A percentile compares a stretch with the other conserved stretches of the same genome.
phyloP scores from a whole-genome alignment of 139 green algal genomes.

The Limnomonas spitsbergensis region DNA sequence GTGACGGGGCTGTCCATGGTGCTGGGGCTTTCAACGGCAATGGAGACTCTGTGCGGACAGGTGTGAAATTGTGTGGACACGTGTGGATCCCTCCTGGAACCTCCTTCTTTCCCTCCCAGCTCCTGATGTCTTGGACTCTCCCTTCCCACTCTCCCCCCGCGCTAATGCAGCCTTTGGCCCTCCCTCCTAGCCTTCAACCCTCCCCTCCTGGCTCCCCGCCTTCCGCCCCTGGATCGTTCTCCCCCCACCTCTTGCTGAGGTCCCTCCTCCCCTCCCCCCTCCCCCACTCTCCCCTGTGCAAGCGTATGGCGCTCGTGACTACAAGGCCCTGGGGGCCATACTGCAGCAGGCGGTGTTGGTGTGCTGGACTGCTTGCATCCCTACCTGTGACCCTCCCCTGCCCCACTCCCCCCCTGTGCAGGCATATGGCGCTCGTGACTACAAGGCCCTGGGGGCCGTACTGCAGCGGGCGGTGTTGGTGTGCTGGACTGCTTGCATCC shows the following conservation, averaged over 20 bases:
- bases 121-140: neutral
- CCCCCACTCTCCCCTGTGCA: neutral
- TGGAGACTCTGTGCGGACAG: slow-evolving; percentile 73
- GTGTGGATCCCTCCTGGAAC: too few relatives aligned
- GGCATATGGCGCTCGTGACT: slow-evolving; percentile 66
- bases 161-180: neutral
- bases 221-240: too few relatives aligned
- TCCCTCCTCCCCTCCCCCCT: neutral
- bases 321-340: neutral
- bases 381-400: neutral
- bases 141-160: neutral
- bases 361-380: slow-evolving; percentile 33
- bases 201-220: too few relatives aligned
- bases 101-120: too few relatives aligned
- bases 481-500: slow-evolving; percentile 30
- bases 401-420: slow-evolving; percentile 19
- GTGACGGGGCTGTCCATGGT: slow-evolving; percentile 53
- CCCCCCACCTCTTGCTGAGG: neutral
- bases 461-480: slow-evolving; percentile 23
- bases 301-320: neutral
- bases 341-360: slow-evolving; percentile 67
- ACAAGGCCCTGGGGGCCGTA: slow-evolving; percentile 54
- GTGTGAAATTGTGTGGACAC: neutral
- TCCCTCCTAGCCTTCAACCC: neutral
- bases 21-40: slow-evolving; percentile 49